Base-by-base conservation (phyloP, 2,329 filamentous ascomycete species). In the Diaporthe sp. region DNA sequence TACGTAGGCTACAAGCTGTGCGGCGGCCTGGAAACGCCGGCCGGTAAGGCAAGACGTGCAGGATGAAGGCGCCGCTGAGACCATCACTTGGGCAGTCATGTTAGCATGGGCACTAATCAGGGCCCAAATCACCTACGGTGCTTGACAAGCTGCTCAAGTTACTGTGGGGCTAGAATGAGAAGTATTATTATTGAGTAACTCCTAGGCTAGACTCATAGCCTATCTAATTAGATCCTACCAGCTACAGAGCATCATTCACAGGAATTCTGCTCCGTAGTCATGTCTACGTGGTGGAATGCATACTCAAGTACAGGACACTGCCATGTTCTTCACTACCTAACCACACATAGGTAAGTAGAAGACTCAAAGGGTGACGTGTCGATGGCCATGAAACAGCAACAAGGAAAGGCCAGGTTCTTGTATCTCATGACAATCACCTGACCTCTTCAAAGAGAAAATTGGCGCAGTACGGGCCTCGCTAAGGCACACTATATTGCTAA, bases 321-420 rank as follows among this genome's bases (percentile, higher is more conserved):
- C 32, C 19, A 15, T 58, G n/a, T 2, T 7, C 32, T 37, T 3
- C 35, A n/a, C 17, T 8, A n/a, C n/a, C n/a, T 6, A 22, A 27
- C 9, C 12, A 0, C 19, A 25, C 13, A n/a, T n/a, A n/a, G n/a
- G n/a, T n/a, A 10, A 13, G 2, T 2, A 37, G 4, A 22, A 8
- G 6, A 25, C 13, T 37, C 10, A 37, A 19, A 19, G 13, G 17
- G 19, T 61, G 15, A 17, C 9, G 7, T 59, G 7, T 15, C 5
- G 3, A 4, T 9, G 2, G 39, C 19, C 19, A 58, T n/a, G 4
- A 22, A 17, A 59, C 3, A 5, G 25, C 39, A 7, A 47, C 17
- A 22, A 44, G 17, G 1, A 47, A 32, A 65, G 17, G 19, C 32
- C 44, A 50, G 27, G 17, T 12, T 22, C 5, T 10, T 50, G 5